A percentile compares a stretch with the other conserved stretches of the same genome.
These are phyloP conservation scores for Raphanus raphanistrum DNA, from an alignment of 345 rosid genomes.

Conservation along the genomic window DNA sequence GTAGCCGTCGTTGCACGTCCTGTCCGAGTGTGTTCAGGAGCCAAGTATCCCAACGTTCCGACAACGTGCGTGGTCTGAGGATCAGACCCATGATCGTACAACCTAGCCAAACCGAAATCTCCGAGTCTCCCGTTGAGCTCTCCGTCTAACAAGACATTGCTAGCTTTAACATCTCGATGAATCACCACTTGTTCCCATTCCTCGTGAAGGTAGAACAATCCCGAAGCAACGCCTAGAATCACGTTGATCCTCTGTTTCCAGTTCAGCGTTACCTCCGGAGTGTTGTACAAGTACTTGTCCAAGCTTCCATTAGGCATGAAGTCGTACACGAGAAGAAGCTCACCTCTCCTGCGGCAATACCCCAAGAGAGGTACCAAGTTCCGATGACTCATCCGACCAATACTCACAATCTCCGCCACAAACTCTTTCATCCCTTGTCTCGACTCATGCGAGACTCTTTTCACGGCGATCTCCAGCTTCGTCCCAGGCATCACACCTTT, in stretches of 20 bases:
- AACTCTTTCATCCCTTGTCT: not conserved
- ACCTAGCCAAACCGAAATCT: constrained; percentile 74
- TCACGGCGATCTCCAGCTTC: not conserved
- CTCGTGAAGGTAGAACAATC: constrained; percentile 70
- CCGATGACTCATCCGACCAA: not conserved
- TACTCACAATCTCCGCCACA: not conserved
- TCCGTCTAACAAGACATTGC: not conserved
- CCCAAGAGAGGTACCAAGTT: not conserved
- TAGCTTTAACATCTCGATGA: not conserved
- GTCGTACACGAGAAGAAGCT: not conserved
- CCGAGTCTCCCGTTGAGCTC: constrained; percentile 57
- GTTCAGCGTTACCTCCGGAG: constrained; percentile 42
- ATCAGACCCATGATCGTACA: constrained; percentile 63
- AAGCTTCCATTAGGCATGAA: constrained; percentile 1
- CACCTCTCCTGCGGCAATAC: not conserved
- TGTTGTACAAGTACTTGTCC: constrained; percentile 47
- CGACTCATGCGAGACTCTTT: not conserved
- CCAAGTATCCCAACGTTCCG: constrained; percentile 53
- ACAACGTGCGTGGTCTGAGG: constrained; percentile 71
- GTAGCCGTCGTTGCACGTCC: constrained; percentile 1
- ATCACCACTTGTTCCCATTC: constrained; percentile 60
- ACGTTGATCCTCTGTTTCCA: constrained; percentile 71
- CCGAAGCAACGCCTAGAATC: constrained; percentile 66
- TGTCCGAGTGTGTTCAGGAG: constrained; percentile 3
- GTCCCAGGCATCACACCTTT: constrained; percentile 2